These are phyloP conservation scores for Lasiodiplodia hormozganensis DNA, from an alignment of 2,329 filamentous ascomycete species.

Conservation along the genomic window DNA sequence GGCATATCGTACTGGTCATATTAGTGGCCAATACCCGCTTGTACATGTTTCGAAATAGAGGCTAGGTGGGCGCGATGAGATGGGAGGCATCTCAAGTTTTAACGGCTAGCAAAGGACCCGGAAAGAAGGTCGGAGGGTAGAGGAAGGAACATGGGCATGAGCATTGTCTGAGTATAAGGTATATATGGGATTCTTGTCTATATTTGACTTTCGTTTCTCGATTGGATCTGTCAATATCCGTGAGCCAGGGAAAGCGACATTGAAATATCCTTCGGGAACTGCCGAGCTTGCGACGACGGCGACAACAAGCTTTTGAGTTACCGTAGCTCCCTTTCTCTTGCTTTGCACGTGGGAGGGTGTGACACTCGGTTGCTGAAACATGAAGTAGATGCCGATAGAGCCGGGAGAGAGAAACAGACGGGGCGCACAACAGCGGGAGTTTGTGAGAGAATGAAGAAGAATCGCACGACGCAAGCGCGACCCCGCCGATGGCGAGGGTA, in stretches of 20 bases:
- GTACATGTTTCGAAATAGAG: not conserved
- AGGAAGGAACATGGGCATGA: not conserved
- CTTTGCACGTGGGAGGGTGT: not conserved
- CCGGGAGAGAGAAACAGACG: not conserved
- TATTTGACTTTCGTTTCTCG: not conserved
- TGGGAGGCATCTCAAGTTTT: not conserved
- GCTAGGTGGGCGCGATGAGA: not conserved
- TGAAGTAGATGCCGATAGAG: not conserved
- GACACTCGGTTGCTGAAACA: not conserved
- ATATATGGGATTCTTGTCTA: not conserved
- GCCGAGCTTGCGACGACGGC: not conserved
- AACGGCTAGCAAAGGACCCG: not conserved
- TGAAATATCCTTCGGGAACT: not conserved
- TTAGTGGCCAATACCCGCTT: not conserved
- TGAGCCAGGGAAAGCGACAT: not conserved
- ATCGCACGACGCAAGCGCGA: not conserved
- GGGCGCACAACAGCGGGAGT: not conserved
- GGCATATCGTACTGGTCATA: not conserved
- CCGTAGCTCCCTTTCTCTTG: not conserved
- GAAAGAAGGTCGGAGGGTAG: not conserved
- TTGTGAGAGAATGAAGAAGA: not conserved
- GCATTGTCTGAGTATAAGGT: not conserved
- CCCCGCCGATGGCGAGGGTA: not conserved
- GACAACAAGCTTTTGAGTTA: not conserved
- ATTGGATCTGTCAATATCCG: not conserved